Base-by-base conservation (phyloP, 2,329 filamentous ascomycete species). In the Colletotrichum camelliae region DNA sequence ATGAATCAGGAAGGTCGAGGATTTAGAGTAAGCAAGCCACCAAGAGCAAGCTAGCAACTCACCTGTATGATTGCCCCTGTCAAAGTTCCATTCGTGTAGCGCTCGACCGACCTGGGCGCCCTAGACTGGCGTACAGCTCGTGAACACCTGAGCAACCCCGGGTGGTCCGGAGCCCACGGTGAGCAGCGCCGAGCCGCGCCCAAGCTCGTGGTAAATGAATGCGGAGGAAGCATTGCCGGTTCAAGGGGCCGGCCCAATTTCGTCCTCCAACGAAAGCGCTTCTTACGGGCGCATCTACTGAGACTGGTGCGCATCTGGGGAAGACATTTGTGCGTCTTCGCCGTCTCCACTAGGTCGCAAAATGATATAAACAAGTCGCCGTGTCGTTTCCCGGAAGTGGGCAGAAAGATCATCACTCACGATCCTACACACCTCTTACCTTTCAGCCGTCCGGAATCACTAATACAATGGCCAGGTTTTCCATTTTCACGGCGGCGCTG, bases 401-500 rank as follows among this genome's bases (percentile, higher is more conserved):
- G 10, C 18, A 12, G 29, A 33, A 61, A 27, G 31, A 18, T 27
- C 15, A 29, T 16, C 33, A 64, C 35, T 35, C 29, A 7, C 27
- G 16, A 29, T n/a, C 35, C n/a, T 27, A 37, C 29, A n/a, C 31
- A 48, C 7, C 13, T 8, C 9, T 39, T 24, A 29, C 29, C 61
- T 15, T 21, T 21, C 21, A 27, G 12, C 16, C 39, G 58, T 16
- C 18, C 18, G 31, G 58, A 43, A 43, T 10, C n/a, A 64, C 18
- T 48, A 29, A 29, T 37, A 66, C 24, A 16, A 81, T 81, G 80
- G 75, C 72, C 29, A 75, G 72, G 73, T 77, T 78, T 43, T 78
- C 74, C 37, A 33, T 77, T 13, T 55, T 77, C 68, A 81, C 87
- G 13, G 81, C 85, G 31, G 83, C 83, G 57, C 81, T 89, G 18